phyloP scores from a whole-genome alignment of 2,329 filamentous ascomycete species.

The Fonsecaea multimorphosa region DNA sequence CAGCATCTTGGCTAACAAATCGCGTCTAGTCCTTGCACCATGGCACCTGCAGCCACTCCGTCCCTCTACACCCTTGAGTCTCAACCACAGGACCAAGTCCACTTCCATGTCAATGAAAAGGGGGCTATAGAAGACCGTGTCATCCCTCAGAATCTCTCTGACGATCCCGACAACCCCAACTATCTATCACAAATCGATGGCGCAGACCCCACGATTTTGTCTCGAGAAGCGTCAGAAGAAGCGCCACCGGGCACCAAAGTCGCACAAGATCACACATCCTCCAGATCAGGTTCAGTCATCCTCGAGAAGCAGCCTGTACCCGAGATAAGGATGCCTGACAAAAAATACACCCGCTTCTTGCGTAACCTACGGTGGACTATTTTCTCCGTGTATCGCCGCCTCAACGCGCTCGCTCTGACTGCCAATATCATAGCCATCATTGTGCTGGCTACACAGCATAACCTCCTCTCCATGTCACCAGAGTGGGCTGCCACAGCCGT shows the following conservation, averaged over 20 bases:
- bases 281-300: constrained; percentile 30
- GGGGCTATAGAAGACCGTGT: background rate
- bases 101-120: background rate
- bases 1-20: background rate
- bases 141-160: background rate
- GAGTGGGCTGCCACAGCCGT: constrained; percentile 49
- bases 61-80: background rate
- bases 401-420: constrained; percentile 51
- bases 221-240: background rate
- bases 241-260: background rate
- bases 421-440: constrained; percentile 48
- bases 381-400: constrained; percentile 51
- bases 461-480: constrained; percentile 42
- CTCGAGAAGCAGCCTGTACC: constrained; percentile 33
- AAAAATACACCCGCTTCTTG: constrained; percentile 40
- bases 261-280: constrained; percentile 26
- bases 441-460: constrained; percentile 46
- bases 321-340: constrained; percentile 35
- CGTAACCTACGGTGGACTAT: constrained; percentile 46
- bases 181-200: constrained; percentile 18
- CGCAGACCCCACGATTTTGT: constrained; percentile 14
- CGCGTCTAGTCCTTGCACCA: background rate
- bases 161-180: background rate
- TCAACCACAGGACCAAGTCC: background rate
- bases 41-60: background rate